phyloP scores from a whole-genome alignment of 2,329 filamentous ascomycete species.

The Diaporthe citri region DNA sequence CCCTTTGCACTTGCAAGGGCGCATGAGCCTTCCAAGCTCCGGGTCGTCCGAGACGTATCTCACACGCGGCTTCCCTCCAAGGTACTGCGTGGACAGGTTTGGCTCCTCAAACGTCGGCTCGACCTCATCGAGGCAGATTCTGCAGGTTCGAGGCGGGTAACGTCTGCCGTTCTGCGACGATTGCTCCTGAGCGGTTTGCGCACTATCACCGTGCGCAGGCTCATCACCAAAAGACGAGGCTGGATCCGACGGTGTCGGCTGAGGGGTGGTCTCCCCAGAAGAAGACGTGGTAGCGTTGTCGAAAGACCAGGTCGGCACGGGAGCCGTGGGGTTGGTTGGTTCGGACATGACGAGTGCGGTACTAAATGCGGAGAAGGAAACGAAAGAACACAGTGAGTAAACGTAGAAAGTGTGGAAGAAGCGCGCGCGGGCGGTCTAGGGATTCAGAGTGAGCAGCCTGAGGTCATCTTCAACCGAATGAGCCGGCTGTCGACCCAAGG shows the following conservation, averaged over 20 bases:
- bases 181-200: conserved; percentile 41
- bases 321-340: not conserved
- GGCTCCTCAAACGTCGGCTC: conserved; percentile 61
- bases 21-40: conserved; percentile 81
- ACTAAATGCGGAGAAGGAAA: not conserved
- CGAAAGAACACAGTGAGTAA: conserved; percentile 2
- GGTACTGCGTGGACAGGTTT: conserved; percentile 51
- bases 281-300: not conserved
- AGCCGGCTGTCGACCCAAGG: conserved; percentile 26
- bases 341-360: conserved; percentile 7
- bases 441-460: conserved; percentile 5
- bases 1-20: conserved; percentile 94
- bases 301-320: conserved; percentile 36
- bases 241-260: conserved; percentile 9
- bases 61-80: conserved; percentile 47
- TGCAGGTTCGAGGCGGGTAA: conserved; percentile 82
- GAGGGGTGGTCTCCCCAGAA: conserved; percentile 12
- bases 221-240: conserved; percentile 6
- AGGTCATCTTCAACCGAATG: conserved; percentile 28
- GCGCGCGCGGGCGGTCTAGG: not conserved
- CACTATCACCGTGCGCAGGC: conserved; percentile 25
- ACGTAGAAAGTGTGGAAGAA: not conserved
- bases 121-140: conserved; percentile 85
- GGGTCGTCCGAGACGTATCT: conserved; percentile 81
- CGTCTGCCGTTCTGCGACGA: conserved; percentile 53